Evolutionary conservation across 148 eudicot species (phyloP), one percentile per base, ranked within the genome.

Genomic region (Cornus florida): DNA sequence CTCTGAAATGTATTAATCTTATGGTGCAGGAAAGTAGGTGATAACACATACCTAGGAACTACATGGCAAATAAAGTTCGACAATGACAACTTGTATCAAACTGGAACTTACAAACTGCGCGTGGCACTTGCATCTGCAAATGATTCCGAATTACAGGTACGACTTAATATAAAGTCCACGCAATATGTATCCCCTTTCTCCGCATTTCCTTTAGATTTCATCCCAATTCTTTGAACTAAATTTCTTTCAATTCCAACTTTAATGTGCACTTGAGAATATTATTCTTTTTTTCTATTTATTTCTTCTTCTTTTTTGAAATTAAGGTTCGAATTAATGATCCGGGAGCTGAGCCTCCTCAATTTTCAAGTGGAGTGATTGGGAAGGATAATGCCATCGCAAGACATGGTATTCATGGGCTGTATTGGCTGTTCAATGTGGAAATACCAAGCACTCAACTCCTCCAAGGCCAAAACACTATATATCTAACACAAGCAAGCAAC

Each of bases 331-430:
- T 94, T 1, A 94, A 94, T 59, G 83, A 94, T 76, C 85, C 85
- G 39, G 75, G 69, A 32, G 75, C 78, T 60, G 35, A 82, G 60
- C 86, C 85, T 16, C 97, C 97, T 3, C 57, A 78, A 13, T 94
- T 94, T 69, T 84, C 89, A n/a, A 94, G 84, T 32, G 94, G 95
- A 53, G 60, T 82, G 20, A 88, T 94, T 56, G 97, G 98, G 67
- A 82, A 74, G n/a, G 98, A 92, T 17, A 94, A 94, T 60, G 89
- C 95, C 13, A 89, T 94, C 20, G 94, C 95, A 35, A 92, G 98
- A 73, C 98, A 94, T 78, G 98, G 97, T 23, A 92, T 91, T 82
- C 98, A 90, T 69, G 98, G 98, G 39, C 77, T 94, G 13, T 86
- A 92, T 78, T 89, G 92, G 90, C 81, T 91, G 50, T 91, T 83